Evolutionary conservation across 139 green algal species (phyloP).

Genomic region (Picochlorum sp.): DNA sequence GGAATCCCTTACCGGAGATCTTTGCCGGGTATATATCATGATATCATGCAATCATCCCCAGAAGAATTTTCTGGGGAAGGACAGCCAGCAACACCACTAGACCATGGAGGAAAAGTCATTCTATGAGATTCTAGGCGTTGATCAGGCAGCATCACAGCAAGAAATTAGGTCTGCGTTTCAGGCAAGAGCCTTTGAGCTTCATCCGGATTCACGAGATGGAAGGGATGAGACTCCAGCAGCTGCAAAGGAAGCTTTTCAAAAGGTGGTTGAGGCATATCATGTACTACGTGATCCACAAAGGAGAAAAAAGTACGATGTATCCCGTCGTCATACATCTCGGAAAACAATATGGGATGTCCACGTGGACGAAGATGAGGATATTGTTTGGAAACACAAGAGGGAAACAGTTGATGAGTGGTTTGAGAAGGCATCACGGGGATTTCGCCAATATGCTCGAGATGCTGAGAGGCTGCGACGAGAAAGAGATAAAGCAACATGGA

Average conservation of each 20-base stretch:
- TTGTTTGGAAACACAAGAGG: constrained; percentile 3
- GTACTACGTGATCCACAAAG: constrained; percentile 13
- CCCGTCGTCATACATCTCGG: background rate
- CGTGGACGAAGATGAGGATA: background rate
- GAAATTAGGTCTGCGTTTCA: constrained; percentile 25
- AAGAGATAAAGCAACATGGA: constrained; percentile 12
- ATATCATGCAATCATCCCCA: too few relatives aligned
- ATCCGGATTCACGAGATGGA: constrained; percentile 24
- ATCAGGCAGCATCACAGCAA: background rate
- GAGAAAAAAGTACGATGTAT: constrained; percentile 17
- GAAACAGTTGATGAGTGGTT: constrained; percentile 29
- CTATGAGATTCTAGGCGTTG: constrained; percentile 17
- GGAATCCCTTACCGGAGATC: too few relatives aligned
- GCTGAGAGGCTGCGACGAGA: constrained; percentile 15
- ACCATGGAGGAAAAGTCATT: constrained; percentile 1
- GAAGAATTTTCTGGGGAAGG: too few relatives aligned
- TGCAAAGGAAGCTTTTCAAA: constrained; percentile 3
- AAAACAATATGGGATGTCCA: background rate
- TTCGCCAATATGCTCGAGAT: constrained; percentile 6
- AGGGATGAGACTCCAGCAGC: background rate
- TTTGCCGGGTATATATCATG: too few relatives aligned
- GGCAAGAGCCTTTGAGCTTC: constrained; percentile 13
- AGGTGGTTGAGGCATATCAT: constrained; percentile 19
- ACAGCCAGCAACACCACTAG: background rate
- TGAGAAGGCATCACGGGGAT: constrained; percentile 12